phyloP scores from a whole-genome alignment of 805 yeast genomes.

The Metschnikowia colocasiae region DNA sequence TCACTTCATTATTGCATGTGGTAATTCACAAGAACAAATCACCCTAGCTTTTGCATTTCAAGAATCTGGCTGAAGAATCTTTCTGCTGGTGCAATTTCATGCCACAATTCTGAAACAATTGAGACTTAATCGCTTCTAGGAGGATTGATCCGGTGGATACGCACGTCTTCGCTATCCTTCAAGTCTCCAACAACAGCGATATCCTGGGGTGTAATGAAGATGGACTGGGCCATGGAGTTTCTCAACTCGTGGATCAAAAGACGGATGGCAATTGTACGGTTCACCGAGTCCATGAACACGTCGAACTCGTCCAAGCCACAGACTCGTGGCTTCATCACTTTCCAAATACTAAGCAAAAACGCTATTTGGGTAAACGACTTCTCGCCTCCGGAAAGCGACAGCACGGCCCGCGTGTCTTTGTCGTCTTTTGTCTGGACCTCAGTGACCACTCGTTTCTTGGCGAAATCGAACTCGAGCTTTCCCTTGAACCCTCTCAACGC shows the following conservation, averaged over 20 bases:
- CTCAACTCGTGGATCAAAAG: conserved; percentile 67
- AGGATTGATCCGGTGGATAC: conserved; percentile 56
- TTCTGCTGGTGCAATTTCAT: no score
- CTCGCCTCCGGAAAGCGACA: conserved; percentile 93
- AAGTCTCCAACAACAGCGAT: conserved; percentile 66
- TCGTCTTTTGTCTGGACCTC: conserved; percentile 60
- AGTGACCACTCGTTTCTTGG: conserved; percentile 48
- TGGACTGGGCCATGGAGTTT: conserved; percentile 71
- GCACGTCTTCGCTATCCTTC: conserved; percentile 46
- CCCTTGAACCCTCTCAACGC: conserved; percentile 73
- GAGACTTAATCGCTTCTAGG: conserved; percentile 26
- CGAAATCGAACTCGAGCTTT: conserved; percentile 58
- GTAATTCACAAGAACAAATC: no score
- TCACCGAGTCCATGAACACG: conserved; percentile 94
- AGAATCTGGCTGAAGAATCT: no score
- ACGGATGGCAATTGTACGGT: conserved; percentile 73
- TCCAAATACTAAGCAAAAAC: conserved; percentile 85
- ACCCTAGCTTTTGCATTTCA: no score
- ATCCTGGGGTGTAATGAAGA: conserved; percentile 92
- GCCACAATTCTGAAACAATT: no score
- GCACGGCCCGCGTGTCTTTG: conserved; percentile 61
- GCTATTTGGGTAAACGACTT: conserved; percentile 92
- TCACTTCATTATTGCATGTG: no score
- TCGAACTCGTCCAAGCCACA: conserved; percentile 95
- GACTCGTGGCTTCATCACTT: conserved; percentile 80